A percentile compares a stretch with the other conserved stretches of the same genome.
Conservation (phyloP, 805 yeast genomes). For the Diddensiella santjacobensis region DNA sequence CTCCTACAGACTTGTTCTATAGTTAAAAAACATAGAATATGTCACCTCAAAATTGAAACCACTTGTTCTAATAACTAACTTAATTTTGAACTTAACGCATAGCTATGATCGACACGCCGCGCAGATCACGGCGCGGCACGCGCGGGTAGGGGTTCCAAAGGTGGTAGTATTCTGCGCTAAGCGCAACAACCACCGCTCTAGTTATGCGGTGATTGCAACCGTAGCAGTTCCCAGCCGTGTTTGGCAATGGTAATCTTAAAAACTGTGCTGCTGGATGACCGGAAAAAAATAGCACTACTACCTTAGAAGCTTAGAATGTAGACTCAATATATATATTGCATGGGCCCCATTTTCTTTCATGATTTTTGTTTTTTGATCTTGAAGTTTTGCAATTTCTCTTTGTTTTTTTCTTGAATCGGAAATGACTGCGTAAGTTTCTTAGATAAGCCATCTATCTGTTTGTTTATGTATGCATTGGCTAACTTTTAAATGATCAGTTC, state of each 20-base stretch:
- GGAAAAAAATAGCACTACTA: not conserved
- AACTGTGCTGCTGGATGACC: not conserved
- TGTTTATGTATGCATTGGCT: not conserved
- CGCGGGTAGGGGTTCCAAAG: too few species aligned
- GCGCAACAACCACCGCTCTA: too few species aligned
- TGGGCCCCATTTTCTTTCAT: not conserved
- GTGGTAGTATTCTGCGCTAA: too few species aligned
- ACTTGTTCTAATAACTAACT: too few species aligned
- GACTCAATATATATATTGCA: not conserved
- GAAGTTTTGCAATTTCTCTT: too few species aligned
- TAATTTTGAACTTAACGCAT: too few species aligned
- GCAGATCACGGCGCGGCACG: too few species aligned
- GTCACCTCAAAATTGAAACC: not conserved
- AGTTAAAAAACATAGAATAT: too few species aligned
- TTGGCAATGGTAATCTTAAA: not conserved
- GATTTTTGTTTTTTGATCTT: not conserved
- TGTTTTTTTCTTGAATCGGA: too few species aligned
- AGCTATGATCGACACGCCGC: too few species aligned
- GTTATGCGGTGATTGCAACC: not conserved
- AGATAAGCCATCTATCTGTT: not conserved
- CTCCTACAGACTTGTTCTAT: constrained; percentile 45
- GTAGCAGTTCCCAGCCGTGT: not conserved
- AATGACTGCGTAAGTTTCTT: not conserved
- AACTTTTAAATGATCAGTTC: not conserved
- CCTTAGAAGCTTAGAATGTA: not conserved